Conservation (phyloP, 148 eudicot species). For the Nyssa sinensis region DNA sequence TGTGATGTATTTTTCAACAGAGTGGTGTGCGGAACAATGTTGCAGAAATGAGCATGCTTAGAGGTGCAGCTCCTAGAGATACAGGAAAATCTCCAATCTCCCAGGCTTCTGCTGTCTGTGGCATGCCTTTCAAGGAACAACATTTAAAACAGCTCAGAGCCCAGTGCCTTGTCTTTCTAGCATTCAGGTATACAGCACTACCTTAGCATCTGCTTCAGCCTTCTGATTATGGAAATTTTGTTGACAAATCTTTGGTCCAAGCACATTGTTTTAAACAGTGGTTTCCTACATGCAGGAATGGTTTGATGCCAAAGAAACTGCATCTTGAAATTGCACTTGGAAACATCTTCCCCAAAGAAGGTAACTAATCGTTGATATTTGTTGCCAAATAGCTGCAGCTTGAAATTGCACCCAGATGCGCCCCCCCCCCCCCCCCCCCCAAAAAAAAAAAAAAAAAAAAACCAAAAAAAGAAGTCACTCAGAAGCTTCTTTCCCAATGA, state of each 20-base stretch:
- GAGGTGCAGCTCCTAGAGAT: constrained; percentile 61
- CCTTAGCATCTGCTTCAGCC: constrained; percentile 1
- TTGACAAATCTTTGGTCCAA: background rate
- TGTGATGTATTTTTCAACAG: constrained; percentile 33
- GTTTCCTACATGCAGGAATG: constrained; percentile 54
- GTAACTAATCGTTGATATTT: background rate
- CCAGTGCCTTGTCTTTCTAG: constrained; percentile 93
- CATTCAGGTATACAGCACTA: constrained; percentile 61
- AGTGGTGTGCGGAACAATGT: constrained; percentile 40
- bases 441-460: no score
- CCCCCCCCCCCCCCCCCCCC: no score
- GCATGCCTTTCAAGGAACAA: constrained; percentile 89
- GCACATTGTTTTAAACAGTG: constrained; percentile 10
- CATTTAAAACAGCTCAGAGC: constrained; percentile 97
- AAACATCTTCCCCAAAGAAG: constrained; percentile 60
- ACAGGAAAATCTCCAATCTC: constrained; percentile 58
- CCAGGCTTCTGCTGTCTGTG: constrained; percentile 37
- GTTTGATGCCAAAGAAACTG: constrained; percentile 73
- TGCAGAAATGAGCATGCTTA: constrained; percentile 46
- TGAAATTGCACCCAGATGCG: background rate
- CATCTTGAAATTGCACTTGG: constrained; percentile 98
- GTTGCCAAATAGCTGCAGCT: background rate
- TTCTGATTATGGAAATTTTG: background rate
- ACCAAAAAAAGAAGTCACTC: background rate
- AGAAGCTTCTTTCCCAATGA: background rate